Conservation (phyloP, 1,284 basidiomycete genomes). For the Cutaneotrichosporon arboriforme region DNA sequence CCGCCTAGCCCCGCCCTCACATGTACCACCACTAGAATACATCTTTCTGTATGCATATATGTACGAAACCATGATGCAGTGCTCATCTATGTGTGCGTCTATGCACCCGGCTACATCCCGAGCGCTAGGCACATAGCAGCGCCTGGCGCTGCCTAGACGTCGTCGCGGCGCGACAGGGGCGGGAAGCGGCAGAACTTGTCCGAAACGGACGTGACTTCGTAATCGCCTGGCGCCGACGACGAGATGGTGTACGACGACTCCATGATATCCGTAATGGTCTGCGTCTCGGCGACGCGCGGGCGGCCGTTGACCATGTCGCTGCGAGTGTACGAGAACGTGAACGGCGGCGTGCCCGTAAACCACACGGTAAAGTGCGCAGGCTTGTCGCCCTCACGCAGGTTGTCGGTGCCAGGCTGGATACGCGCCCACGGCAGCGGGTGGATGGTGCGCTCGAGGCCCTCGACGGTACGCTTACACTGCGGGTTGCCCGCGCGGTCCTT, state of each 20-base stretch:
- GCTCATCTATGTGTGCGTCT: too few relatives aligned
- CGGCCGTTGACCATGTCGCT: slow-evolving; percentile 43
- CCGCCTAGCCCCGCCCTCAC: slow-evolving; percentile 1
- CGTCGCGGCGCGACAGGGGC: slow-evolving; percentile 35
- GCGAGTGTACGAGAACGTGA: slow-evolving; percentile 88
- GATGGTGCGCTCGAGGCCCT: slow-evolving; percentile 69
- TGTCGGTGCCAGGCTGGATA: slow-evolving; percentile 80
- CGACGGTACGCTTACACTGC: slow-evolving; percentile 69
- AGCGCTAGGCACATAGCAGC: too few relatives aligned
- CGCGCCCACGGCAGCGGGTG: slow-evolving; percentile 81
- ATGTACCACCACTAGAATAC: not conserved
- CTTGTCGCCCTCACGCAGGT: slow-evolving; percentile 87
- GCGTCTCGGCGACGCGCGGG: slow-evolving; percentile 68
- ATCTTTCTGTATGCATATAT: slow-evolving; percentile 5
- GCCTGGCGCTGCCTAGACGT: too few relatives aligned
- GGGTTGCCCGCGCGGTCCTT: slow-evolving; percentile 58
- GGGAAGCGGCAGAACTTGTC: slow-evolving; percentile 80
- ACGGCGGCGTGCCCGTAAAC: slow-evolving; percentile 84
- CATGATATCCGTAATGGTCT: slow-evolving; percentile 71
- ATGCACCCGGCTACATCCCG: too few relatives aligned
- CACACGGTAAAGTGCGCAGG: slow-evolving; percentile 81
- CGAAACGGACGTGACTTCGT: slow-evolving; percentile 70
- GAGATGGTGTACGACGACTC: slow-evolving; percentile 77
- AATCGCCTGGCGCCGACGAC: slow-evolving; percentile 75
- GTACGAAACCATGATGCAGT: not conserved